Percentiles rank a stretch among this genome's conserved stretches.
phyloP scores from a whole-genome alignment of 2,329 filamentous ascomycete species.

The Colletotrichum simmondsii region DNA sequence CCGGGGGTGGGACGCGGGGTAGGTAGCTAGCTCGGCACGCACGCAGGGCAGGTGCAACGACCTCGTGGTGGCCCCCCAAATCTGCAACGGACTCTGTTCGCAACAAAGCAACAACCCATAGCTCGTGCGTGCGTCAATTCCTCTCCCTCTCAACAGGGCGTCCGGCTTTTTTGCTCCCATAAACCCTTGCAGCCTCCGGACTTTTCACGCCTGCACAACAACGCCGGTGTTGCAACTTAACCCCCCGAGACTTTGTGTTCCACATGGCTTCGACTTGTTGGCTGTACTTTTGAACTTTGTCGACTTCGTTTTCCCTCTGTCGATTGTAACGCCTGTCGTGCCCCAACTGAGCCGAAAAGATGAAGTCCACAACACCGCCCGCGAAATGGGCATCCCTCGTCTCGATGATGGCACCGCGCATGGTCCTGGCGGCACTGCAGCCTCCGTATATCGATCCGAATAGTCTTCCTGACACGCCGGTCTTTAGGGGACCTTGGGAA shows the following conservation, averaged over 20 bases:
- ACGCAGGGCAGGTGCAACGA: slow-evolving; percentile 2
- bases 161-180: neutral
- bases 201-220: neutral
- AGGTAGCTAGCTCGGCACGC: slow-evolving; percentile 24
- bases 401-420: neutral
- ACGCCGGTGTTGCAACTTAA: neutral
- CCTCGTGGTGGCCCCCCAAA: neutral
- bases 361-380: slow-evolving; percentile 12
- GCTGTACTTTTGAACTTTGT: neutral
- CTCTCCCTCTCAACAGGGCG: slow-evolving; percentile 10
- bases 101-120: neutral
- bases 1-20: slow-evolving; percentile 28
- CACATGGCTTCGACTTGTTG: slow-evolving; percentile 15
- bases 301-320: neutral
- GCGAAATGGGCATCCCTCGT: slow-evolving; percentile 13
- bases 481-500: slow-evolving; percentile 53
- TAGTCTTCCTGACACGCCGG: slow-evolving; percentile 42
- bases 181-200: neutral
- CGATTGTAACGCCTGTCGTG: neutral
- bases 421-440: slow-evolving; percentile 17
- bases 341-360: neutral
- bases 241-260: neutral
- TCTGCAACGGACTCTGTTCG: slow-evolving; percentile 16
- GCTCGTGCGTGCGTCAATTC: slow-evolving; percentile 18
- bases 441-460: slow-evolving; percentile 36